Percentiles rank a stretch among this genome's conserved stretches.
These are phyloP conservation scores for Casaregolazyma suthepensis DNA, from an alignment of 1,139 yeast genomes.

Conservation along the genomic window DNA sequence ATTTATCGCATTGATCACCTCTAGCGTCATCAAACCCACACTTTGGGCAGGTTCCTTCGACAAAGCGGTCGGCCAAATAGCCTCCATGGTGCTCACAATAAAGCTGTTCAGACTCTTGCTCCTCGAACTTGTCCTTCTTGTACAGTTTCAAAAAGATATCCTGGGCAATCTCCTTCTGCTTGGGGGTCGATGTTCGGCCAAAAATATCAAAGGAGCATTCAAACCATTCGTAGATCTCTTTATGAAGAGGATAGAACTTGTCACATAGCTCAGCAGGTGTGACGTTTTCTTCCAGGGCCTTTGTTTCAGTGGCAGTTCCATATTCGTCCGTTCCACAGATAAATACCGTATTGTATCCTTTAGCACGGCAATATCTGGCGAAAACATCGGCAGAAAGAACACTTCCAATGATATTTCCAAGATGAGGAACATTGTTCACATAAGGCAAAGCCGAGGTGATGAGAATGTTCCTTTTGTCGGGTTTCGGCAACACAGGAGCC, in stretches of 20 bases:
- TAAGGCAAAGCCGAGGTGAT: conserved; percentile 96
- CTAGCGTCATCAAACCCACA: conserved; percentile 95
- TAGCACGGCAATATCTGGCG: conserved; percentile 81
- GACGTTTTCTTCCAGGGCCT: conserved; percentile 88
- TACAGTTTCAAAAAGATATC: conserved; percentile 74
- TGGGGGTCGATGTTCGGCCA: conserved; percentile 90
- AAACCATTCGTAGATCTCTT: conserved; percentile 93
- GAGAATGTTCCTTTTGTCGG: conserved; percentile 68
- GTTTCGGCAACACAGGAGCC: conserved; percentile 46
- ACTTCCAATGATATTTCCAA: conserved; percentile 94
- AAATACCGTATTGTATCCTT: conserved; percentile 80
- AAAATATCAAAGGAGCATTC: conserved; percentile 90
- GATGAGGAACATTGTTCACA: conserved; percentile 95
- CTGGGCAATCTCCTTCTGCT: conserved; percentile 94
- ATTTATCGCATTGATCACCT: conserved; percentile 98
- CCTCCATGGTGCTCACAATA: conserved; percentile 89
- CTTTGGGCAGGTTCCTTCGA: conserved; percentile 95
- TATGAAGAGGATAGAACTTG: conserved; percentile 80
- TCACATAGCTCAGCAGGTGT: conserved; percentile 85
- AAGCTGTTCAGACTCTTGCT: conserved; percentile 79
- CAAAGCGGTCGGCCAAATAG: conserved; percentile 91
- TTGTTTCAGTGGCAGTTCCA: conserved; percentile 99
- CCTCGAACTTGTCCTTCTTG: conserved; percentile 74
- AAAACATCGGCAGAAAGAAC: conserved; percentile 93
- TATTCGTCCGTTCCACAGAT: conserved; percentile 98